Percentiles rank a stretch among this genome's conserved stretches.
phyloP scores from a whole-genome alignment of 805 yeast species.

The Myxozyma neglecta region DNA sequence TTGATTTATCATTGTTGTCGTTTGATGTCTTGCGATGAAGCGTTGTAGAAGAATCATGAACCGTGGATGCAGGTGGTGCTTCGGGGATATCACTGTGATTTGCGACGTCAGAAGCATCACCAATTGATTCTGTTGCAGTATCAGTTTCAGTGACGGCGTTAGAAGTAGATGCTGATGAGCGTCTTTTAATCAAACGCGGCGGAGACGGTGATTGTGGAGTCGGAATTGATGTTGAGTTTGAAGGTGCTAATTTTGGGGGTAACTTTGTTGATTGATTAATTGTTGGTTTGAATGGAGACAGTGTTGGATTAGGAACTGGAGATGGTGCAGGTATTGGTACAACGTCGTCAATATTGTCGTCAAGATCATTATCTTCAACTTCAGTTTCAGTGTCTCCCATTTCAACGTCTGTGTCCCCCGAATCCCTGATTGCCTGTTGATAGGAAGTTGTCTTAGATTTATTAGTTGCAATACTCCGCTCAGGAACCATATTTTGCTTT shows the following conservation, averaged over 20 bases:
- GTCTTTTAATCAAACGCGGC: too few relatives aligned
- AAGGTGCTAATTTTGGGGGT: too few relatives aligned
- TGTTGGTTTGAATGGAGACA: too few relatives aligned
- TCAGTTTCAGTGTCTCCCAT: constrained; percentile 1
- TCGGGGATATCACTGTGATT: background rate
- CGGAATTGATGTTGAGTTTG: too few relatives aligned
- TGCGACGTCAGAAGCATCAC: background rate
- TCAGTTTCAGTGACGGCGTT: background rate
- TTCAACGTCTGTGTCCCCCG: constrained; percentile 6
- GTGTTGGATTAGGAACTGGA: background rate
- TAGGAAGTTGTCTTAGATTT: background rate
- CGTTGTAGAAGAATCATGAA: background rate
- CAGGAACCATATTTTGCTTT: background rate
- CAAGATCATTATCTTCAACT: constrained; percentile 1
- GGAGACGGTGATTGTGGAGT: too few relatives aligned
- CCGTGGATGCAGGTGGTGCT: background rate
- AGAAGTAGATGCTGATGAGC: too few relatives aligned
- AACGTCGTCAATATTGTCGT: background rate
- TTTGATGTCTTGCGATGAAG: background rate
- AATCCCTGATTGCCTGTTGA: background rate
- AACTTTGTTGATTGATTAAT: too few relatives aligned
- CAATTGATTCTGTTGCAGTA: background rate
- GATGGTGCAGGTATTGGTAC: background rate
- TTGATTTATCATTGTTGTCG: constrained; percentile 8
- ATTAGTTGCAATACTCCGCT: constrained; percentile 1